A percentile compares a stretch with the other conserved stretches of the same genome.
Conservation (phyloP, 768 basidiomycete genomes). For the Rhodotorula kratochvilovae region DNA sequence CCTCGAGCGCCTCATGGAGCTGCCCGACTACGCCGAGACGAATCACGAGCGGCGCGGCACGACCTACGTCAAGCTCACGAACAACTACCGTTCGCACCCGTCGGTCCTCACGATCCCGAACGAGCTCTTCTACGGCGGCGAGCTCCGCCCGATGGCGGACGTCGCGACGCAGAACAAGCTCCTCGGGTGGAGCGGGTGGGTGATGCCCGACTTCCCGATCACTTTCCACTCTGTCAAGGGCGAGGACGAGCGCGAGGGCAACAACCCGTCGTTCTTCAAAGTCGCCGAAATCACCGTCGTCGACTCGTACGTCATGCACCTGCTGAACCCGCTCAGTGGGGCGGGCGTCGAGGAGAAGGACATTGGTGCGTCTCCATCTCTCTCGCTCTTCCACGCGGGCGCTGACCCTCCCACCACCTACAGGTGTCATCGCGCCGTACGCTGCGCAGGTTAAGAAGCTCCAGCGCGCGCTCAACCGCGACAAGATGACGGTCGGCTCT, state of each 20-base stretch:
- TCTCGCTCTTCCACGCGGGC: not conserved
- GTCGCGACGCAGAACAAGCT: constrained; percentile 3
- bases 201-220: constrained; percentile 43
- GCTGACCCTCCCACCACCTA: not conserved
- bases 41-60: not conserved
- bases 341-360: not conserved
- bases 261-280: constrained; percentile 46
- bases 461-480: not conserved
- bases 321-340: not conserved
- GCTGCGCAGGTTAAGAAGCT: constrained; percentile 16
- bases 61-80: constrained; percentile 28
- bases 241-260: constrained; percentile 46
- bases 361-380: constrained; percentile 14
- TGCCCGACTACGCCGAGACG: constrained; percentile 37
- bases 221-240: constrained; percentile 43
- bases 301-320: not conserved
- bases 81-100: constrained; percentile 48
- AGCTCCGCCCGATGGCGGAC: constrained; percentile 40
- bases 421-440: constrained; percentile 29
- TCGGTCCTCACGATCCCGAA: constrained; percentile 46
- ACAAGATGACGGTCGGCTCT: constrained; percentile 2
- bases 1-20: constrained; percentile 46
- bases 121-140: constrained; percentile 46
- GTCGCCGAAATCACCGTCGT: constrained; percentile 39
- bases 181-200: constrained; percentile 43